phyloP scores from a whole-genome alignment of 768 basidiomycete genomes.

The Pilatotrama ljubarskyi region DNA sequence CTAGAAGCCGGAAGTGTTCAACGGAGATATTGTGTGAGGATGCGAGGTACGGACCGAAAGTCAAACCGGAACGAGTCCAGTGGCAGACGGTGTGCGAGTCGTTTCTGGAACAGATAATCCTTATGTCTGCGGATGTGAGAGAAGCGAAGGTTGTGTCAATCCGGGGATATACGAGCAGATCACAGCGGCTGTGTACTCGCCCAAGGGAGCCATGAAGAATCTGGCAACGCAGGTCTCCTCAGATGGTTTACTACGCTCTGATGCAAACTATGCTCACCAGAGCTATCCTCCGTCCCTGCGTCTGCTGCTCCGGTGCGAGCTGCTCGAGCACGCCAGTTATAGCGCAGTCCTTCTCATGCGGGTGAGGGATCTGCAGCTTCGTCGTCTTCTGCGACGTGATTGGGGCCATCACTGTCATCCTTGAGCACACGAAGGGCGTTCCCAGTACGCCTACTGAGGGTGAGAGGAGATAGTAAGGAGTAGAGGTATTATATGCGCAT shows the following conservation, averaged over 20 bases:
- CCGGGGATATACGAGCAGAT: too few species aligned
- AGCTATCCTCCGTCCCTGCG: conserved; percentile 60
- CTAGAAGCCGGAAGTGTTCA: conserved; percentile 37
- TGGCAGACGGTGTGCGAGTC: conserved; percentile 61
- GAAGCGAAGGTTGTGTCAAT: background rate
- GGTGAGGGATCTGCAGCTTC: conserved; percentile 20
- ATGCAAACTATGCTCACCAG: conserved; percentile 49
- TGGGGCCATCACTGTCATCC: conserved; percentile 2
- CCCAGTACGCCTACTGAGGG: background rate
- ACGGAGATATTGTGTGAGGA: background rate
- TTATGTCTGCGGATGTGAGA: conserved; percentile 60
- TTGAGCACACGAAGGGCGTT: conserved; percentile 2
- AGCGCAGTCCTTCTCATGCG: conserved; percentile 8
- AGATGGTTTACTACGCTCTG: too few species aligned
- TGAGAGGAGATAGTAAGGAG: background rate
- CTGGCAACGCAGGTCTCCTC: conserved; percentile 44
- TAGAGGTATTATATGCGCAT: background rate
- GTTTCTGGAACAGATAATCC: conserved; percentile 80
- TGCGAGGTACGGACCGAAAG: conserved; percentile 58
- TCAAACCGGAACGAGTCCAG: conserved; percentile 86
- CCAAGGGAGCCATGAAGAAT: conserved; percentile 81
- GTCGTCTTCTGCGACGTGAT: conserved; percentile 28
- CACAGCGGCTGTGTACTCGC: conserved; percentile 39
- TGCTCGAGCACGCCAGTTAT: conserved; percentile 60
- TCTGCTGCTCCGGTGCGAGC: conserved; percentile 47